Evolutionary conservation across 106 monocot species (phyloP).

Genomic region (Triglochin maritima): DNA sequence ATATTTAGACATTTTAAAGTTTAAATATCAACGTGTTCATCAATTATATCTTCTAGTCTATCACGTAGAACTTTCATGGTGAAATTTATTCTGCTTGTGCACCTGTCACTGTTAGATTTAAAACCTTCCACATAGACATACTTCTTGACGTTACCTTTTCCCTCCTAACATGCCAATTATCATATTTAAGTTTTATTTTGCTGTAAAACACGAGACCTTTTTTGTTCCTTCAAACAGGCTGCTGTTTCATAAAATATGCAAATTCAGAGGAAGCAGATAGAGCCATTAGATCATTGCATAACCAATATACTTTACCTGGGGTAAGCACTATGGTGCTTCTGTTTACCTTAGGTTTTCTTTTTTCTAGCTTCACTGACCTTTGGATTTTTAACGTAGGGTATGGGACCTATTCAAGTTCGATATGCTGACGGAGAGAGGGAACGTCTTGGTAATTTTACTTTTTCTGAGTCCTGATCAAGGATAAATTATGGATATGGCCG

Average conservation of each 20-base stretch:
- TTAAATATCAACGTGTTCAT: too few relatives aligned
- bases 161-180: too few relatives aligned
- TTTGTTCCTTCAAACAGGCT: conserved; percentile 48
- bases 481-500: neutral
- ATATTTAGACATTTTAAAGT: too few relatives aligned
- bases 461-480: neutral
- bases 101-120: too few relatives aligned
- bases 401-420: conserved; percentile 84
- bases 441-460: conserved; percentile 57
- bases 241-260: conserved; percentile 94
- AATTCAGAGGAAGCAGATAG: conserved; percentile 87
- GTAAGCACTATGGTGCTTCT: conserved; percentile 31
- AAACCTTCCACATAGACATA: too few relatives aligned
- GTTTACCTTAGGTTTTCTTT: neutral
- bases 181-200: neutral
- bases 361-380: conserved; percentile 3
- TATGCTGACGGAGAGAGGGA: conserved; percentile 94
- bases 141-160: too few relatives aligned
- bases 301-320: conserved; percentile 83
- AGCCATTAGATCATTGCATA: conserved; percentile 87
- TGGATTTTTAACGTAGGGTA: conserved; percentile 29
- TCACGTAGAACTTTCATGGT: too few relatives aligned
- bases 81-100: too few relatives aligned
- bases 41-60: too few relatives aligned
- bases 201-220: neutral